A percentile compares a stretch with the other conserved stretches of the same genome.
Evolutionary conservation across 441 rosid genomes (phyloP).

Genomic region (Pelargonium cotyledonis): DNA sequence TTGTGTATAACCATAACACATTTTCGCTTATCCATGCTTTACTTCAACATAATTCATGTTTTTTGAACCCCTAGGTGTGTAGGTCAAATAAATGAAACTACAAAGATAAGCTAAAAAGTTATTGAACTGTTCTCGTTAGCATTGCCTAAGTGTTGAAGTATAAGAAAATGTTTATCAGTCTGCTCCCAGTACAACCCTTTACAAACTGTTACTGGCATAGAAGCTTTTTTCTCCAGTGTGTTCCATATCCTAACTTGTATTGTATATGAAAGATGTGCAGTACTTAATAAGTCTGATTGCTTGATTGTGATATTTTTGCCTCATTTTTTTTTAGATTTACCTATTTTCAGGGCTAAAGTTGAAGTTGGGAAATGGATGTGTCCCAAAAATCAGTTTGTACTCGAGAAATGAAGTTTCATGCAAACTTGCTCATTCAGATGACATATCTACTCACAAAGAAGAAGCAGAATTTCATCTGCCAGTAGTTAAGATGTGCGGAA

Average conservation of each 20-base stretch:
- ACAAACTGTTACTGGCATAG: too few relatives aligned
- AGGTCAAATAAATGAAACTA: too few relatives aligned
- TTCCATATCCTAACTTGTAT: neutral
- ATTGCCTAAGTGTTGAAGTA: too few relatives aligned
- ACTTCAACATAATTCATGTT: too few relatives aligned
- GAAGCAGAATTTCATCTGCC: conserved; percentile 24
- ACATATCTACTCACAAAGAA: conserved; percentile 19
- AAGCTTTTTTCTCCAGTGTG: too few relatives aligned
- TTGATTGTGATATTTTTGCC: neutral
- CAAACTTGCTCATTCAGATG: conserved; percentile 26
- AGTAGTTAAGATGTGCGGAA: conserved; percentile 85
- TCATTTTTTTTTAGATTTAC: conserved; percentile 1
- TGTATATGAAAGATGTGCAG: neutral
- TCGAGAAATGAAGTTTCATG: conserved; percentile 22
- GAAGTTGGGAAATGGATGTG: conserved; percentile 18
- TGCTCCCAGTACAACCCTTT: too few relatives aligned
- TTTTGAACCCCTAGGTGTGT: too few relatives aligned
- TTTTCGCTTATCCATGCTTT: too few relatives aligned
- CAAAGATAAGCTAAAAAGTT: too few relatives aligned
- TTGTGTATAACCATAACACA: too few relatives aligned
- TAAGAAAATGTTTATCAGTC: too few relatives aligned
- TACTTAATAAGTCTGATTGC: neutral
- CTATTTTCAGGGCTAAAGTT: conserved; percentile 23
- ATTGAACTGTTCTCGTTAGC: too few relatives aligned
- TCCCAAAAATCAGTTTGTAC: conserved; percentile 16